These are phyloP conservation scores for Xerocomus potaroensis DNA, from an alignment of 768 basidiomycete genomes.

Conservation along the genomic window DNA sequence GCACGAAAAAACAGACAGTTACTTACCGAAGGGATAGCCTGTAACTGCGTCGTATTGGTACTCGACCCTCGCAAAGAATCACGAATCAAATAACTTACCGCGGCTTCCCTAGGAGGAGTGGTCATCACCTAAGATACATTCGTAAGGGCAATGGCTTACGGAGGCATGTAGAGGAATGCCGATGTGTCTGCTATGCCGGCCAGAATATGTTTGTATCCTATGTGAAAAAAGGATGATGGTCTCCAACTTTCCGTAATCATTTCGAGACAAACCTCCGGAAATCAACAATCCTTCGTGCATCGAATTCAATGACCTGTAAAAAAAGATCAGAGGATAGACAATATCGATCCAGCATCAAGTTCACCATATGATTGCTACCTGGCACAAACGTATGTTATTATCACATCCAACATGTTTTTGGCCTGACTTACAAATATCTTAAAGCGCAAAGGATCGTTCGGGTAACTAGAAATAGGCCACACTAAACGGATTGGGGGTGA, in stretches of 20 bases:
- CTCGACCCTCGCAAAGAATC: too few relatives aligned
- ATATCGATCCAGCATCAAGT: not conserved
- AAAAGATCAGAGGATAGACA: not conserved
- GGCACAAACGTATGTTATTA: too few relatives aligned
- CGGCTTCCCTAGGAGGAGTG: too few relatives aligned
- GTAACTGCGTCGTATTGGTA: too few relatives aligned
- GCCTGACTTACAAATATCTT: constrained; percentile 1
- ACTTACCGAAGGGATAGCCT: not conserved
- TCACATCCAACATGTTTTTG: too few relatives aligned
- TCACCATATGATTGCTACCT: not conserved
- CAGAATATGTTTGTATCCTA: not conserved
- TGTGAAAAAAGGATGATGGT: not conserved
- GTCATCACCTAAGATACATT: too few relatives aligned
- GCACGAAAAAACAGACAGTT: not conserved
- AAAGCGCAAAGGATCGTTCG: not conserved
- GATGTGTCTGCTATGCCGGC: not conserved
- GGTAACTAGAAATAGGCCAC: not conserved
- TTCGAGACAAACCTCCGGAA: not conserved
- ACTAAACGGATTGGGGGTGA: too few relatives aligned
- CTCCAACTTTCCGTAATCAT: not conserved
- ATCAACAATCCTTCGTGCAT: not conserved
- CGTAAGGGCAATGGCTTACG: too few relatives aligned
- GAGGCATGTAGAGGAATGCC: too few relatives aligned
- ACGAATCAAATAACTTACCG: too few relatives aligned
- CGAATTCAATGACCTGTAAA: not conserved